Conservation (phyloP, 75 land plant genomes). For the Pinus tabuliformis region DNA sequence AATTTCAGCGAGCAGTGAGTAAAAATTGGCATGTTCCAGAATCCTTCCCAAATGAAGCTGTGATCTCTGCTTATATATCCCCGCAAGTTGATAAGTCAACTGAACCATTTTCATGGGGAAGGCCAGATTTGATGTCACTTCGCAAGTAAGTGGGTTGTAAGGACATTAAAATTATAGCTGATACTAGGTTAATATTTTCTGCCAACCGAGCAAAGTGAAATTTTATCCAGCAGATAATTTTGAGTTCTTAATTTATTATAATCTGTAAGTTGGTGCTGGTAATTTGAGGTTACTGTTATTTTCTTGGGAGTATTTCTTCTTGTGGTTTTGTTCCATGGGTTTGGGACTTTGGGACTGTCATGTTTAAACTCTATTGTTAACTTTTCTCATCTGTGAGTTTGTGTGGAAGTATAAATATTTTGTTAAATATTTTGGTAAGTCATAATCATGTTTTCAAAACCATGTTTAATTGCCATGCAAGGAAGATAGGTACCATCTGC, state of each 20-base stretch:
- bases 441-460: background rate
- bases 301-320: background rate
- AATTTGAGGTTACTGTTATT: background rate
- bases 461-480: background rate
- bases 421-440: background rate
- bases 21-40: constrained; percentile 96
- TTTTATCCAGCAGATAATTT: background rate
- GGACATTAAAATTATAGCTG: background rate
- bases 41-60: constrained; percentile 86
- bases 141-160: constrained; percentile 60
- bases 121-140: constrained; percentile 83
- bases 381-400: background rate
- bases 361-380: background rate
- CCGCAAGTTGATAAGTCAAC: constrained; percentile 93
- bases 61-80: constrained; percentile 66
- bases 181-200: background rate
- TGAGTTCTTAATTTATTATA: background rate
- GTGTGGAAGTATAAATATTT: background rate
- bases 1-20: constrained; percentile 90
- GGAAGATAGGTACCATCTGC: too few species aligned
- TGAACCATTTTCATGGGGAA: constrained; percentile 85
- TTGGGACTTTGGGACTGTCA: background rate
- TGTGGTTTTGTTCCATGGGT: background rate
- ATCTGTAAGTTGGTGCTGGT: background rate
- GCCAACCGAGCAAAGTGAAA: background rate